Evolutionary conservation across 2,329 filamentous ascomycete species (phyloP).

Genomic region (Aspergillus luchuensis): DNA sequence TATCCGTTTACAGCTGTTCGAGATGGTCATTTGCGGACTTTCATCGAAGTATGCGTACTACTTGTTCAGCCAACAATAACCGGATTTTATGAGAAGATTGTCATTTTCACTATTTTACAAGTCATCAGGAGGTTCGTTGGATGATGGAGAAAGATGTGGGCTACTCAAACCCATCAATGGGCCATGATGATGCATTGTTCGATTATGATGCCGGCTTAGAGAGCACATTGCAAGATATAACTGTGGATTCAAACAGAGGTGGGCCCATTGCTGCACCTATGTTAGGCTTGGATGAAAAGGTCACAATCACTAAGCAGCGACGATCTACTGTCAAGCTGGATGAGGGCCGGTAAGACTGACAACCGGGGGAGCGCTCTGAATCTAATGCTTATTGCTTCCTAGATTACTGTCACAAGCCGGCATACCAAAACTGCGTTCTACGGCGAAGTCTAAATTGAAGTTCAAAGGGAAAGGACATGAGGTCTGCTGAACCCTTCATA

Average conservation of each 20-base stretch:
- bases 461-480: conserved; percentile 95
- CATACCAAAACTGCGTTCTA: conserved; percentile 76
- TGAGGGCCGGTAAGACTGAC: conserved; percentile 63
- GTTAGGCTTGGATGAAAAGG: conserved; percentile 82
- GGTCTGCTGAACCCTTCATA: conserved; percentile 48
- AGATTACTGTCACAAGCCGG: conserved; percentile 82
- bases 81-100: neutral
- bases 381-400: neutral
- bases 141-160: conserved; percentile 18
- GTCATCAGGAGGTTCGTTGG: too few species aligned
- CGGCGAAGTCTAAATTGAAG: conserved; percentile 68
- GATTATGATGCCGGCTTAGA: conserved; percentile 69
- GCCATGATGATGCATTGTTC: conserved; percentile 68
- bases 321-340: conserved; percentile 84
- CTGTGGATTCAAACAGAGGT: conserved; percentile 19
- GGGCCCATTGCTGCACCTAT: conserved; percentile 51
- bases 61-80: neutral
- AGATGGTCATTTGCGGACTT: neutral
- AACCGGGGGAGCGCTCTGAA: neutral
- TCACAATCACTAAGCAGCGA: conserved; percentile 76
- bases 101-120: neutral
- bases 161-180: conserved; percentile 31
- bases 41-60: neutral
- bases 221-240: conserved; percentile 50
- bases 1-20: neutral